These are phyloP conservation scores for Pichia gijzeniarum DNA, from an alignment of 805 yeast genomes.

Conservation along the genomic window DNA sequence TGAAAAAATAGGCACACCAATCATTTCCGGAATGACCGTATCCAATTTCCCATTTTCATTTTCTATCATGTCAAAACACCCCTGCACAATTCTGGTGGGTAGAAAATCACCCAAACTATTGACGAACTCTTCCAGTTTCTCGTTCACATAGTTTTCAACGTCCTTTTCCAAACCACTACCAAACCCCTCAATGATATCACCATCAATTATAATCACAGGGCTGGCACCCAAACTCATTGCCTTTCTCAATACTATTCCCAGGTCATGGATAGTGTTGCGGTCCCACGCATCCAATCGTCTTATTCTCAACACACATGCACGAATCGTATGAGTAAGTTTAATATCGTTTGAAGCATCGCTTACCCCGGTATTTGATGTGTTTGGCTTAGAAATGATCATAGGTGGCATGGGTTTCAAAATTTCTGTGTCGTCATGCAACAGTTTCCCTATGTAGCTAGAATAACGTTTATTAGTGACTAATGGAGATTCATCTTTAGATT, in stretches of 20 bases:
- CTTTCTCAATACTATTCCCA: slow-evolving; percentile 10
- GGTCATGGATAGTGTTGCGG: background rate
- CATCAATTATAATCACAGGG: slow-evolving; percentile 61
- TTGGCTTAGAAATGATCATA: background rate
- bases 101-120: slow-evolving; percentile 3
- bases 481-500: background rate
- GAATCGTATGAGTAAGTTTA: slow-evolving; percentile 33
- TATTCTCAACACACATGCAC: slow-evolving; percentile 54
- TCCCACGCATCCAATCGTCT: slow-evolving; percentile 31
- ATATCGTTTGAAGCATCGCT: slow-evolving; percentile 18
- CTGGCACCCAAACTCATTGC: slow-evolving; percentile 47
- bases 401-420: background rate
- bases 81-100: slow-evolving; percentile 28
- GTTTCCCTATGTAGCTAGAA: slow-evolving; percentile 27
- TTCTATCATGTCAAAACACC: slow-evolving; percentile 35
- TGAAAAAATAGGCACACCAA: slow-evolving; percentile 37
- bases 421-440: slow-evolving; percentile 13
- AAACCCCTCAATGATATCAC: slow-evolving; percentile 16
- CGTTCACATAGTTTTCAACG: slow-evolving; percentile 16
- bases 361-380: slow-evolving; percentile 1
- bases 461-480: slow-evolving; percentile 26
- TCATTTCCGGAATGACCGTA: slow-evolving; percentile 31
- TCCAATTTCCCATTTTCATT: slow-evolving; percentile 14
- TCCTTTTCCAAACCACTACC: slow-evolving; percentile 9
- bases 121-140: slow-evolving; percentile 11